A percentile compares a stretch with the other conserved stretches of the same genome.
phyloP scores from a whole-genome alignment of 75 land plant species.

The Cryptomeria japonica region DNA sequence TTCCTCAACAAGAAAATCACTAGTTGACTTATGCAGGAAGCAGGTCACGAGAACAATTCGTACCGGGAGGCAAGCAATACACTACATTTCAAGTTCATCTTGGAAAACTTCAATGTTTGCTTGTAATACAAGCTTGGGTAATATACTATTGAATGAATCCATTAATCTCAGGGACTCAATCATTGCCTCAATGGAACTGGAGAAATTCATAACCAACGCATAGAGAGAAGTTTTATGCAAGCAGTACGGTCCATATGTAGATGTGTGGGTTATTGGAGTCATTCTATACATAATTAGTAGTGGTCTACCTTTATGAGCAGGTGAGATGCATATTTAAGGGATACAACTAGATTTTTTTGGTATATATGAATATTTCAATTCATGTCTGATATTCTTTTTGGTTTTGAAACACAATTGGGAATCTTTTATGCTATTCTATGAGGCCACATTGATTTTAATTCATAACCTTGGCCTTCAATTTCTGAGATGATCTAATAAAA shows the following conservation, averaged over 20 bases:
- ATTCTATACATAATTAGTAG: too few relatives aligned
- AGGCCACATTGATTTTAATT: slow-evolving; percentile 71
- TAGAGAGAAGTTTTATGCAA: slow-evolving; percentile 2
- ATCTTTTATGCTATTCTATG: slow-evolving; percentile 78
- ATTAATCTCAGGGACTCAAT: slow-evolving; percentile 7
- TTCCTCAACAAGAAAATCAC: slow-evolving; percentile 12
- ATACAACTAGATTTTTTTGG: too few relatives aligned
- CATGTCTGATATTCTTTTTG: too few relatives aligned
- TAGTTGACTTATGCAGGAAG: neutral
- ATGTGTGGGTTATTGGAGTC: too few relatives aligned
- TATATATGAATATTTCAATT: too few relatives aligned
- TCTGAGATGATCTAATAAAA: slow-evolving; percentile 78
- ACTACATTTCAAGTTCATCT: slow-evolving; percentile 10
- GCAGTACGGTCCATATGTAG: too few relatives aligned
- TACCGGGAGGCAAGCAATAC: slow-evolving; percentile 15
- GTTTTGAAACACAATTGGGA: neutral
- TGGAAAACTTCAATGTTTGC: slow-evolving; percentile 18
- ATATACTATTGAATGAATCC: neutral
- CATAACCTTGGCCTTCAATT: slow-evolving; percentile 82
- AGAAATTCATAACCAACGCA: slow-evolving; percentile 7
- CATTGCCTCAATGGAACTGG: neutral
- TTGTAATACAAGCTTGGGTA: neutral
- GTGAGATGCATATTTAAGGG: too few relatives aligned
- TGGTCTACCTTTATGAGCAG: too few relatives aligned
- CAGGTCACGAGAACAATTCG: slow-evolving; percentile 11